A percentile compares a stretch with the other conserved stretches of the same genome.
Conservation (phyloP, 768 basidiomycete species). For the Pilatotrama ljubarskyi region DNA sequence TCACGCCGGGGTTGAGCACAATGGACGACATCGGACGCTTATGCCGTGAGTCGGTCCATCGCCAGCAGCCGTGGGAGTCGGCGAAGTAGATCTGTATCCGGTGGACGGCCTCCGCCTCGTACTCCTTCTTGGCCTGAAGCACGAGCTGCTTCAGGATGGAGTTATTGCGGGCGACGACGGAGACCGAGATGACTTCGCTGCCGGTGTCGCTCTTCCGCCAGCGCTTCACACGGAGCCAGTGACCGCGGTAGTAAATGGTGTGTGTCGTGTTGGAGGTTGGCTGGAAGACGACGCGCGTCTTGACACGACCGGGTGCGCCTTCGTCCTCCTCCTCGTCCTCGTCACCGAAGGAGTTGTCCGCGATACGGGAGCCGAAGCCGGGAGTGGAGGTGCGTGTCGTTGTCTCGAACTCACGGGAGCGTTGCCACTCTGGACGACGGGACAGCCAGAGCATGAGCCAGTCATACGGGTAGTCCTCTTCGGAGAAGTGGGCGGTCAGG, state of each 20-base stretch:
- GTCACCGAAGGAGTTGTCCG: constrained; percentile 58
- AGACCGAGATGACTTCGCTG: constrained; percentile 76
- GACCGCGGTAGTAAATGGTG: constrained; percentile 83
- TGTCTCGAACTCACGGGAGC: constrained; percentile 86
- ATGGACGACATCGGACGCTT: constrained; percentile 89
- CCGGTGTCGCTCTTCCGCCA: constrained; percentile 68
- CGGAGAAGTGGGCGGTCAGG: constrained; percentile 87
- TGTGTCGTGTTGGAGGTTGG: constrained; percentile 87
- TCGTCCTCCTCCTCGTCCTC: constrained; percentile 56
- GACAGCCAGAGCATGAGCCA: constrained; percentile 93
- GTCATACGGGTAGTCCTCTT: constrained; percentile 89
- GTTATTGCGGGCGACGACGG: constrained; percentile 83
- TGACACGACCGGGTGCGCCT: constrained; percentile 57
- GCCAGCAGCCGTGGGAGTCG: constrained; percentile 85
- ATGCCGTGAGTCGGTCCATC: constrained; percentile 84
- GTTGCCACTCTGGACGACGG: constrained; percentile 84
- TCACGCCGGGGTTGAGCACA: constrained; percentile 84
- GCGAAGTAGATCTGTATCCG: constrained; percentile 90
- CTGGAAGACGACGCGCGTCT: constrained; percentile 85
- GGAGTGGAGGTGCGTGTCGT: constrained; percentile 74
- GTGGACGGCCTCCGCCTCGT: constrained; percentile 84
- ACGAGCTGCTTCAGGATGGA: constrained; percentile 86
- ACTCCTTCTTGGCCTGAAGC: constrained; percentile 85
- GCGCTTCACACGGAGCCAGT: constrained; percentile 79
- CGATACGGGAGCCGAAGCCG: constrained; percentile 49